These are phyloP conservation scores for Penicillium sp. DNA, from an alignment of 2,329 filamentous ascomycete species.

Conservation along the genomic window DNA sequence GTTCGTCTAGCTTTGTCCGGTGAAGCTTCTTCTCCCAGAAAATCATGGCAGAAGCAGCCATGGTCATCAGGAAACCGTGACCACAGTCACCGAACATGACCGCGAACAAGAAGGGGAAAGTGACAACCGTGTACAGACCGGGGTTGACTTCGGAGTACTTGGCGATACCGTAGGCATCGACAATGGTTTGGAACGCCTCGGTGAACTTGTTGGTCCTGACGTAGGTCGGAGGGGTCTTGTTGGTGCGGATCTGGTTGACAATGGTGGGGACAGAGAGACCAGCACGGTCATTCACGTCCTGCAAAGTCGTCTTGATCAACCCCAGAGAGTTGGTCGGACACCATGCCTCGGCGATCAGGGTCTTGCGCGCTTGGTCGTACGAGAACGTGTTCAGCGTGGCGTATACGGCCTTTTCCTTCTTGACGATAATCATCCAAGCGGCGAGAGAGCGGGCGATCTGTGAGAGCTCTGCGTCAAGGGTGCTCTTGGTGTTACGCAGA, in stretches of 20 bases:
- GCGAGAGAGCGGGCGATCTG: slow-evolving; percentile 91
- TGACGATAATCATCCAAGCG: slow-evolving; percentile 95
- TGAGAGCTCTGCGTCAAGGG: slow-evolving; percentile 86
- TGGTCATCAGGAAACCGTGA: slow-evolving; percentile 85
- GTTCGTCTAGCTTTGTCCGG: slow-evolving; percentile 89
- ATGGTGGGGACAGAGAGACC: slow-evolving; percentile 97
- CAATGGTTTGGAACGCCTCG: slow-evolving; percentile 96
- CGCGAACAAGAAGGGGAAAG: slow-evolving; percentile 98
- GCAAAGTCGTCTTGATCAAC: slow-evolving; percentile 86
- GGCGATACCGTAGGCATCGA: slow-evolving; percentile 95
- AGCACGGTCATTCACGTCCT: slow-evolving; percentile 94
- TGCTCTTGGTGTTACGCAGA: slow-evolving; percentile 90
- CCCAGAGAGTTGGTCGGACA: slow-evolving; percentile 88
- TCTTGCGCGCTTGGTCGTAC: slow-evolving; percentile 93
- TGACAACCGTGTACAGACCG: slow-evolving; percentile 90
- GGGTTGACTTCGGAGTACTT: slow-evolving; percentile 98
- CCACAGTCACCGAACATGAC: slow-evolving; percentile 99
- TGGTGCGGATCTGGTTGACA: slow-evolving; percentile 95
- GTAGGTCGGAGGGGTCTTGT: slow-evolving; percentile 96
- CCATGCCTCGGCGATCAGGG: slow-evolving; percentile 96
- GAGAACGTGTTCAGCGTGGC: slow-evolving; percentile 94
- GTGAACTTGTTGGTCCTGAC: slow-evolving; percentile 99
- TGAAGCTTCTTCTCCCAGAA: slow-evolving; percentile 86
- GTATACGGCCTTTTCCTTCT: slow-evolving; percentile 98
- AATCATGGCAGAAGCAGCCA: slow-evolving; percentile 86